phyloP scores from a whole-genome alignment of 192 early-diverging fungal genomes.

The Coemansia sp. region DNA sequence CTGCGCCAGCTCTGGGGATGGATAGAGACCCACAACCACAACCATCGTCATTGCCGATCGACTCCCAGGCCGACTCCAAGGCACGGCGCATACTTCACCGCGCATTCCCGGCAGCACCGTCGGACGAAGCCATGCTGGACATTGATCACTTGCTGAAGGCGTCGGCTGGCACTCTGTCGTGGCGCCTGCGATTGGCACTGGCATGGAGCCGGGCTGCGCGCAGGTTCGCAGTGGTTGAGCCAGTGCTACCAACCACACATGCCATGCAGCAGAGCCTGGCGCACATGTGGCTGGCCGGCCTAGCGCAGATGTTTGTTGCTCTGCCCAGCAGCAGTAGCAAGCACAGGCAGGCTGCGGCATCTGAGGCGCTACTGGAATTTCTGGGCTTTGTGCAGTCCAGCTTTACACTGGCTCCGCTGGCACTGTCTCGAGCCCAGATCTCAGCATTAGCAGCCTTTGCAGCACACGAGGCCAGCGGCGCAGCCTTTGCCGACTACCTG shows the following conservation, averaged over 20 bases:
- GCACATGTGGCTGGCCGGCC: constrained; percentile 21
- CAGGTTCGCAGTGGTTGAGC: constrained; percentile 28
- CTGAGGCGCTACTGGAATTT: constrained; percentile 5
- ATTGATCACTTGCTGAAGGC: constrained; percentile 20
- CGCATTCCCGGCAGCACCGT: constrained; percentile 45
- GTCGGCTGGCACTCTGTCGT: neutral
- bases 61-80: constrained; percentile 9
- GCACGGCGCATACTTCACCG: constrained; percentile 23
- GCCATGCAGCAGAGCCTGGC: constrained; percentile 32
- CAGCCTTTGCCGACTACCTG: neutral
- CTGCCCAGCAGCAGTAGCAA: neutral
- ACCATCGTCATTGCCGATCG: too few species aligned
- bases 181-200: constrained; percentile 33
- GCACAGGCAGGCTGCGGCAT: neutral
- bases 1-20: constrained; percentile 8
- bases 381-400: constrained; percentile 2
- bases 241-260: constrained; percentile 20
- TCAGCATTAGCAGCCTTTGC: constrained; percentile 10
- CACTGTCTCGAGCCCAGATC: constrained; percentile 10
- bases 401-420: constrained; percentile 16
- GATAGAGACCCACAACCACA: too few species aligned
- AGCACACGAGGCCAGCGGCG: neutral
- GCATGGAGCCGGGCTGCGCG: constrained; percentile 36
- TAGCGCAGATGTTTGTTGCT: constrained; percentile 24
- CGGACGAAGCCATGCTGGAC: constrained; percentile 28